Conservation (phyloP, 768 basidiomycete species). For the Dioszegia hungarica region DNA sequence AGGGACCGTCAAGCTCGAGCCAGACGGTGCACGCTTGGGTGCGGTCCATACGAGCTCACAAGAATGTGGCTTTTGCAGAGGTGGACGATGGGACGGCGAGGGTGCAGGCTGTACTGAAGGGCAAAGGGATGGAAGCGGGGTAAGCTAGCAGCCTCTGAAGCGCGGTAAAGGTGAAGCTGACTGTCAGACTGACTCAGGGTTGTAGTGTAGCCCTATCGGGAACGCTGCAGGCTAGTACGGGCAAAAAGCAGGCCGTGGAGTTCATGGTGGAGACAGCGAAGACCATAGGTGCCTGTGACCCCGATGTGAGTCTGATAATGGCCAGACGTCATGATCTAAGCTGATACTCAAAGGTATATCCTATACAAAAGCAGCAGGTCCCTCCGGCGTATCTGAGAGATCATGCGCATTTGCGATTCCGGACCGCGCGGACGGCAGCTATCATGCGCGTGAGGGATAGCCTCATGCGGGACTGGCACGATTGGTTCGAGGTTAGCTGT, state of each 20-base stretch:
- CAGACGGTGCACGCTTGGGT: conserved; percentile 62
- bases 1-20: not conserved
- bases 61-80: conserved; percentile 73
- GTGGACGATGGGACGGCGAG: conserved; percentile 76
- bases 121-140: conserved; percentile 49
- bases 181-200: conserved; percentile 56
- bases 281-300: conserved; percentile 58
- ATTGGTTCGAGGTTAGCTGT: conserved; percentile 65
- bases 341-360: conserved; percentile 61
- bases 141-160: conserved; percentile 12
- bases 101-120: conserved; percentile 70
- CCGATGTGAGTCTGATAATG: conserved; percentile 53
- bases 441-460: conserved; percentile 69
- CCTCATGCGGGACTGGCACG: conserved; percentile 58
- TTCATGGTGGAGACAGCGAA: conserved; percentile 55
- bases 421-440: conserved; percentile 66
- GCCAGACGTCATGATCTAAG: not conserved
- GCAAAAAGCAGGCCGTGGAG: conserved; percentile 57
- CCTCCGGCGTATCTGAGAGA: conserved; percentile 76
- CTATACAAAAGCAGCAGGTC: conserved; percentile 83
- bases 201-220: conserved; percentile 57
- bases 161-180: not conserved
- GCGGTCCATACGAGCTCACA: conserved; percentile 77
- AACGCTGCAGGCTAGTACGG: conserved; percentile 53
- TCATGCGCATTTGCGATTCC: conserved; percentile 77